Evolutionary conservation across 768 basidiomycete genomes (phyloP).

Genomic region (Trametes gibbosa): DNA sequence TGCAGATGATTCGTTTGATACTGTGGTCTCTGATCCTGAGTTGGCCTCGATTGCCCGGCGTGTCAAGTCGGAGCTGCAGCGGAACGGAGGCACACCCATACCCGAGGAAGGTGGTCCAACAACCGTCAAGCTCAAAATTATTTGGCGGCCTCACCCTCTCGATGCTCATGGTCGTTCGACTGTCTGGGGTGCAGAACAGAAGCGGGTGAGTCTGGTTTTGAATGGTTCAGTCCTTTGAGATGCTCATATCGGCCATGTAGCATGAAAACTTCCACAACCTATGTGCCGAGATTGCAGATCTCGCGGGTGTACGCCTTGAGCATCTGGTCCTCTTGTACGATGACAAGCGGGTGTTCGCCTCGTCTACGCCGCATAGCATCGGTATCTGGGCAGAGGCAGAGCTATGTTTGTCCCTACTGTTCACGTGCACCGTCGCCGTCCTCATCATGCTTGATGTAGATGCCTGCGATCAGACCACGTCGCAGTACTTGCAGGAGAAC

Average conservation of each 20-base stretch:
- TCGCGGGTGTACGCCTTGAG: conserved; percentile 47
- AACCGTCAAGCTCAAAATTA: conserved; percentile 51
- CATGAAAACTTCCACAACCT: conserved; percentile 61
- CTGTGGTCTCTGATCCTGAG: conserved; percentile 57
- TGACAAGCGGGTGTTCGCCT: conserved; percentile 63
- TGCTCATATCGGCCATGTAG: conserved; percentile 33
- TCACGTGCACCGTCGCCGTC: neutral
- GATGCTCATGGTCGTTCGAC: conserved; percentile 39
- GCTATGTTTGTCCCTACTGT: conserved; percentile 43
- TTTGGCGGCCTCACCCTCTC: conserved; percentile 66
- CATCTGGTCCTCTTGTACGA: conserved; percentile 61
- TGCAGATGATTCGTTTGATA: conserved; percentile 46
- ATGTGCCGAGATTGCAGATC: conserved; percentile 66
- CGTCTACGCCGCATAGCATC: conserved; percentile 63
- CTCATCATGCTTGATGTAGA: conserved; percentile 38
- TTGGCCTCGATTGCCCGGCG: conserved; percentile 53
- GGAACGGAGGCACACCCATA: conserved; percentile 20
- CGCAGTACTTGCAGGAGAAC: conserved; percentile 56
- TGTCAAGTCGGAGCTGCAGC: conserved; percentile 31
- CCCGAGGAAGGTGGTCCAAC: conserved; percentile 34
- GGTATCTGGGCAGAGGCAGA: conserved; percentile 67
- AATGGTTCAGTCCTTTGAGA: no score
- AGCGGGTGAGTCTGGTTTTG: conserved; percentile 42
- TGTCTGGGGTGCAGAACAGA: conserved; percentile 54
- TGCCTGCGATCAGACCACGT: conserved; percentile 62